Conservation (phyloP, 441 rosid genomes). For the Dalechampia spathulata region DNA sequence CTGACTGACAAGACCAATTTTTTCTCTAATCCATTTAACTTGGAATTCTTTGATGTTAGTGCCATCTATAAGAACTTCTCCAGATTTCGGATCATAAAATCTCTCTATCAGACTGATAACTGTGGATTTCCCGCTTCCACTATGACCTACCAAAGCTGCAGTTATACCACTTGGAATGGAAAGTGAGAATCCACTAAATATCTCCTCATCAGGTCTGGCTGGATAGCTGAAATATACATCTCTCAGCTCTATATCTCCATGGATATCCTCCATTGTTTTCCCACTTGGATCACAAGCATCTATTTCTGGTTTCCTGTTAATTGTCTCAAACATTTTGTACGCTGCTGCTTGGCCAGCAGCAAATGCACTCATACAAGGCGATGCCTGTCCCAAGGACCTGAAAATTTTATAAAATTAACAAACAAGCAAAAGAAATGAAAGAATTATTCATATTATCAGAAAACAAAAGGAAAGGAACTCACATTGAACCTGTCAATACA, state of each 20-base stretch:
- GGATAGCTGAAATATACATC: conserved; percentile 62
- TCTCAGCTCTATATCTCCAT: conserved; percentile 56
- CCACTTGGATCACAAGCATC: conserved; percentile 57
- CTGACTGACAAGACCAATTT: conserved; percentile 83
- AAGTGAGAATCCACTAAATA: conserved; percentile 65
- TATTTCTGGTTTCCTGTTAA: conserved; percentile 59
- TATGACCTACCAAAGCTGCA: conserved; percentile 76
- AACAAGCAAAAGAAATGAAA: neutral
- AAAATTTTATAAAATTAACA: neutral
- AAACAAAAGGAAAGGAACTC: conserved; percentile 15
- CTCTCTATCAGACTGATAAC: conserved; percentile 67
- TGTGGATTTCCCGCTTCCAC: conserved; percentile 89
- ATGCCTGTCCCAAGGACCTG: conserved; percentile 80
- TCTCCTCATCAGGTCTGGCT: conserved; percentile 69
- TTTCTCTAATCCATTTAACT: conserved; percentile 67
- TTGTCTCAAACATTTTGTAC: conserved; percentile 79
- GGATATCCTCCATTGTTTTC: conserved; percentile 37
- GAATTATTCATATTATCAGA: neutral
- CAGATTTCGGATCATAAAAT: conserved; percentile 71
- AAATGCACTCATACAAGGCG: conserved; percentile 61
- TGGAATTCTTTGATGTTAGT: conserved; percentile 54
- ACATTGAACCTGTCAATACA: conserved; percentile 73
- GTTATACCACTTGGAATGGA: conserved; percentile 53
- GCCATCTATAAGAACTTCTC: conserved; percentile 69
- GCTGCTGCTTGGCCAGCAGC: conserved; percentile 87